phyloP scores from a whole-genome alignment of 331 rosid species.

The Ulmus americana region DNA sequence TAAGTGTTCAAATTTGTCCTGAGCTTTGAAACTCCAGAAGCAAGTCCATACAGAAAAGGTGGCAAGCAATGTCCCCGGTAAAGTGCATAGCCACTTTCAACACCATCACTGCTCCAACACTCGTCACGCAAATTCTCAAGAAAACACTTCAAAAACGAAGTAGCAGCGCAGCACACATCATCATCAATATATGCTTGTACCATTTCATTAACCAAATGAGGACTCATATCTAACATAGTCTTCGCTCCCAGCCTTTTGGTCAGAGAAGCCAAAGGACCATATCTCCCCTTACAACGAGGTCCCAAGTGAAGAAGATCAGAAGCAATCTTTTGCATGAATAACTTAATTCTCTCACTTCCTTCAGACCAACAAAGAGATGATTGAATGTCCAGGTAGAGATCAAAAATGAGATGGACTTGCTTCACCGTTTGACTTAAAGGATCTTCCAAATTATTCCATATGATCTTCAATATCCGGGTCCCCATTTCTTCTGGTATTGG shows the following conservation, averaged over 20 bases:
- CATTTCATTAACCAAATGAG: slow-evolving; percentile 53
- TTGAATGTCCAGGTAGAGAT: slow-evolving; percentile 85
- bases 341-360: slow-evolving; percentile 56
- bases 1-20: slow-evolving; percentile 90
- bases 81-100: slow-evolving; percentile 73
- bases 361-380: slow-evolving; percentile 67
- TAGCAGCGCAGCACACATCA: slow-evolving; percentile 90
- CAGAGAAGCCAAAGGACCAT: slow-evolving; percentile 77
- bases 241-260: slow-evolving; percentile 87
- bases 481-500: slow-evolving; percentile 83
- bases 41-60: slow-evolving; percentile 70
- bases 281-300: slow-evolving; percentile 88
- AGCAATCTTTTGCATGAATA: slow-evolving; percentile 61
- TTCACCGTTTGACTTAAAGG: slow-evolving; percentile 95
- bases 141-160: slow-evolving; percentile 76
- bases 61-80: slow-evolving; percentile 74
- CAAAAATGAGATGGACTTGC: slow-evolving; percentile 86
- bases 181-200: slow-evolving; percentile 77
- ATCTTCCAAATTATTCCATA: slow-evolving; percentile 94
- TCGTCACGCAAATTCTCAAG: slow-evolving; percentile 86
- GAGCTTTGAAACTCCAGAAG: slow-evolving; percentile 85
- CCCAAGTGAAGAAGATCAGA: slow-evolving; percentile 71
- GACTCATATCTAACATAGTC: slow-evolving; percentile 61
- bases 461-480: slow-evolving; percentile 59
- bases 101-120: slow-evolving; percentile 79